Conservation (phyloP, 2,329 filamentous ascomycete genomes). For the Boeremia exigua region DNA sequence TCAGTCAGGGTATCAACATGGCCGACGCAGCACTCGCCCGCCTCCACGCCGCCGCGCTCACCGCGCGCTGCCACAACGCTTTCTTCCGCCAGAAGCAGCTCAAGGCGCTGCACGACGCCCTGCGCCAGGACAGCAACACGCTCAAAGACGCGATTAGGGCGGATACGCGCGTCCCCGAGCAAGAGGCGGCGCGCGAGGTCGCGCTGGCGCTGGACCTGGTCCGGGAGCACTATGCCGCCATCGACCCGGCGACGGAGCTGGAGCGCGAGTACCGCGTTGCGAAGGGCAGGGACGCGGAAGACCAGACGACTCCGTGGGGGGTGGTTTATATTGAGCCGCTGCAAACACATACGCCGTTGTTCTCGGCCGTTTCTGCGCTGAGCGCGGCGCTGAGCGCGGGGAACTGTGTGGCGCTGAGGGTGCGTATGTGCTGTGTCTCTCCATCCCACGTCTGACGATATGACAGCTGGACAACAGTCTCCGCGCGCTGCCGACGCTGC, state of each 20-base stretch:
- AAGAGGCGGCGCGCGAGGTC: conserved; percentile 53
- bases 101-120: conserved; percentile 49
- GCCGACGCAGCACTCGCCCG: conserved; percentile 32
- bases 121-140: conserved; percentile 45
- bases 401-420: conserved; percentile 59
- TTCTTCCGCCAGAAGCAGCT: conserved; percentile 56
- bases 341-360: conserved; percentile 56
- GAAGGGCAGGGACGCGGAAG: conserved; percentile 48
- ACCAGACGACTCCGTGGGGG: conserved; percentile 46
- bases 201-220: conserved; percentile 50
- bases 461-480: conserved; percentile 53
- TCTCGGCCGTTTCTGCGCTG: conserved; percentile 41
- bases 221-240: conserved; percentile 47
- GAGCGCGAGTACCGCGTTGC: conserved; percentile 53
- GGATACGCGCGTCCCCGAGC: conserved; percentile 45
- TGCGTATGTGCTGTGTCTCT: no score
- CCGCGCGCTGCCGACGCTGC: conserved; percentile 42
- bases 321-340: conserved; percentile 58
- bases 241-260: conserved; percentile 49
- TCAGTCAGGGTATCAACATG: no score
- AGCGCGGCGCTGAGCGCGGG: conserved; percentile 58
- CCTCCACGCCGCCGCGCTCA: conserved; percentile 52
- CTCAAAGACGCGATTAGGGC: conserved; percentile 51
- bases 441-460: no score
- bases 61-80: conserved; percentile 54